phyloP scores from a whole-genome alignment of 1,284 basidiomycete genomes.

The Austroboletus niveus region DNA sequence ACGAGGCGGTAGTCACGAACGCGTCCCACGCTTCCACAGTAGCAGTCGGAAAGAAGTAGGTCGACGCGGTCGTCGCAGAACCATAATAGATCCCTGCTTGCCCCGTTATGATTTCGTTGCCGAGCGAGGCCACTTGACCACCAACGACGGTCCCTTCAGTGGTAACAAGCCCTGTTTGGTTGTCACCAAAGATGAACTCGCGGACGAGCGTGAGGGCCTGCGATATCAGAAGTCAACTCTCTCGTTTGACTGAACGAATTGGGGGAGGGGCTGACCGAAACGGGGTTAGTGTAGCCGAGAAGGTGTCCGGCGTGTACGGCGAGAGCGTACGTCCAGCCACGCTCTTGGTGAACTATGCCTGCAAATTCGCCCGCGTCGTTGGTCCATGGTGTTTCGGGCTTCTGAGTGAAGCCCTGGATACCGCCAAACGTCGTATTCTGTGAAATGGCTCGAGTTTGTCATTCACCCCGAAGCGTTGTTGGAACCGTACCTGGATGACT shows the following conservation, averaged over 20 bases:
- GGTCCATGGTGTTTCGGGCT: constrained; percentile 63
- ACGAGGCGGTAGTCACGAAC: constrained; percentile 33
- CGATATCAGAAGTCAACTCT: not conserved
- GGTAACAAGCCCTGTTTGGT: constrained; percentile 49
- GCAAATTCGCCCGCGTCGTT: constrained; percentile 58
- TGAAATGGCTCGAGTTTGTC: not conserved
- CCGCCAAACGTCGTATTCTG: constrained; percentile 76
- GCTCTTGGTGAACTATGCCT: constrained; percentile 71
- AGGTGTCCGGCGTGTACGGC: constrained; percentile 59
- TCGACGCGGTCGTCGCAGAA: constrained; percentile 45
- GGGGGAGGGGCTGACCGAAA: constrained; percentile 40
- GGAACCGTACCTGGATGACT: constrained; percentile 52
- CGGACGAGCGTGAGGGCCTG: constrained; percentile 56
- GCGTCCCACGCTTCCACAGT: constrained; percentile 57
- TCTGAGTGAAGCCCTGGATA: constrained; percentile 65
- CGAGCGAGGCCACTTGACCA: constrained; percentile 47
- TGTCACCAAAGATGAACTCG: constrained; percentile 58
- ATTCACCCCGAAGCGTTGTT: not conserved
- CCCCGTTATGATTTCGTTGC: constrained; percentile 47
- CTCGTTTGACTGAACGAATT: not conserved
- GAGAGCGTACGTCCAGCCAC: constrained; percentile 64
- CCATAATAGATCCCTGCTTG: constrained; percentile 54
- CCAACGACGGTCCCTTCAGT: constrained; percentile 45
- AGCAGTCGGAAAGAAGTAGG: constrained; percentile 49
- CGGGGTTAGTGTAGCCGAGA: constrained; percentile 48